phyloP scores from a whole-genome alignment of 2,329 filamentous ascomycete species.

The Lojkania enalia region DNA sequence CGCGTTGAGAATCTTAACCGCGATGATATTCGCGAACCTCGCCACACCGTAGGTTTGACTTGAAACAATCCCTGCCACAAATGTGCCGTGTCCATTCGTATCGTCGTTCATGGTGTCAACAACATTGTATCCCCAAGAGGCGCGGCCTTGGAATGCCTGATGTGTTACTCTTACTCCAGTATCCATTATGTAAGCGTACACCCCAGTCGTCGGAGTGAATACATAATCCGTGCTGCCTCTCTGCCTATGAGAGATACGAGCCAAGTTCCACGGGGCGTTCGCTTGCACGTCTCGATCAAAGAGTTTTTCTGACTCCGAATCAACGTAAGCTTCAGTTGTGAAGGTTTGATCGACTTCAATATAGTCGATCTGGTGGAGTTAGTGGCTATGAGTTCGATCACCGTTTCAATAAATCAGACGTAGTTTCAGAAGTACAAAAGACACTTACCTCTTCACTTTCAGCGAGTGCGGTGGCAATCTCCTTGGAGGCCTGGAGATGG shows the following conservation, averaged over 20 bases:
- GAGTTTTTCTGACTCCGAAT: neutral
- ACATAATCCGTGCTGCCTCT: conserved; percentile 10
- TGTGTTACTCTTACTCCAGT: conserved; percentile 61
- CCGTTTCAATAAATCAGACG: neutral
- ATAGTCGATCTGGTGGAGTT: conserved; percentile 7
- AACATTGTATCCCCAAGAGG: conserved; percentile 7
- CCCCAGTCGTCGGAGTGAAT: conserved; percentile 6
- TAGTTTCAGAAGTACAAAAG: neutral
- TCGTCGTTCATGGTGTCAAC: conserved; percentile 10
- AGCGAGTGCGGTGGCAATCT: conserved; percentile 2
- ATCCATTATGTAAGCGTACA: conserved; percentile 63
- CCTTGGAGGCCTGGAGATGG: conserved; percentile 3
- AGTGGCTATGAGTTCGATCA: neutral
- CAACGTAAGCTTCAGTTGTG: neutral
- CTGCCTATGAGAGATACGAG: conserved; percentile 30
- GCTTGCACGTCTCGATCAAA: conserved; percentile 15
- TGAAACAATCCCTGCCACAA: conserved; percentile 7
- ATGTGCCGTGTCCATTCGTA: conserved; percentile 19
- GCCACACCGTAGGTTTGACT: conserved; percentile 12
- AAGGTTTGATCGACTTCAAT: conserved; percentile 10
- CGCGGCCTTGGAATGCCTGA: conserved; percentile 19
- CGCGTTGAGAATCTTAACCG: conserved; percentile 8
- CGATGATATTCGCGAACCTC: conserved; percentile 6
- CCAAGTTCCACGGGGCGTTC: conserved; percentile 33
- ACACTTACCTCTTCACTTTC: conserved; percentile 14